phyloP scores from a whole-genome alignment of 2,329 filamentous ascomycete species.

The Tricladium varicosporioides region DNA sequence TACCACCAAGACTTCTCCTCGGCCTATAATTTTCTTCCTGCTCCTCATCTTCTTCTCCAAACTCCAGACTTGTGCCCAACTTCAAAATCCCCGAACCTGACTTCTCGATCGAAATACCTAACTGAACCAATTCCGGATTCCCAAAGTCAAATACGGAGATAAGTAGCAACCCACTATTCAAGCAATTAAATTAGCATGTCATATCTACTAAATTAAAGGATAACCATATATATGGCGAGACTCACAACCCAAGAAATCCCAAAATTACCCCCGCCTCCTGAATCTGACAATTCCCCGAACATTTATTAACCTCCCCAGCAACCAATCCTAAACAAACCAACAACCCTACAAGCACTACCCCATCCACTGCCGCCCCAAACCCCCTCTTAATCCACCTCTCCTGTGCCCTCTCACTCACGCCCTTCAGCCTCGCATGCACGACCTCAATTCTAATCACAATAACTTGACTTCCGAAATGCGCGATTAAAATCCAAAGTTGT shows the following conservation, averaged over 20 bases:
- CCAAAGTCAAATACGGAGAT: conserved; percentile 20
- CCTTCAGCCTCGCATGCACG: conserved; percentile 19
- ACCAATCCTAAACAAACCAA: conserved; percentile 16
- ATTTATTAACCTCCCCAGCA: conserved; percentile 10
- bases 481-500: conserved; percentile 16
- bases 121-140: conserved; percentile 11
- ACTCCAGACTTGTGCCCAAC: conserved; percentile 16
- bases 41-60: conserved; percentile 13
- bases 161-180: conserved; percentile 16
- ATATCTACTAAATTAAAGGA: background rate
- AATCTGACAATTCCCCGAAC: background rate
- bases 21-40: conserved; percentile 2
- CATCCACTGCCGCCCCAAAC: conserved; percentile 12
- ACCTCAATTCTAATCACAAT: conserved; percentile 20
- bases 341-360: conserved; percentile 17
- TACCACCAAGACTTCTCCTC: too few relatives aligned
- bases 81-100: conserved; percentile 13
- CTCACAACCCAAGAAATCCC: conserved; percentile 21
- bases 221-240: background rate
- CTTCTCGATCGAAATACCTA: conserved; percentile 15
- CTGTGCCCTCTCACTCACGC: conserved; percentile 11
- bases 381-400: conserved; percentile 17
- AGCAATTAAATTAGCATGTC: background rate
- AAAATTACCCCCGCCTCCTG: conserved; percentile 13
- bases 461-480: conserved; percentile 19